A percentile compares a stretch with the other conserved stretches of the same genome.
Conservation (phyloP, 169 alveolate genomes). For the Hepatocystis sp. region DNA sequence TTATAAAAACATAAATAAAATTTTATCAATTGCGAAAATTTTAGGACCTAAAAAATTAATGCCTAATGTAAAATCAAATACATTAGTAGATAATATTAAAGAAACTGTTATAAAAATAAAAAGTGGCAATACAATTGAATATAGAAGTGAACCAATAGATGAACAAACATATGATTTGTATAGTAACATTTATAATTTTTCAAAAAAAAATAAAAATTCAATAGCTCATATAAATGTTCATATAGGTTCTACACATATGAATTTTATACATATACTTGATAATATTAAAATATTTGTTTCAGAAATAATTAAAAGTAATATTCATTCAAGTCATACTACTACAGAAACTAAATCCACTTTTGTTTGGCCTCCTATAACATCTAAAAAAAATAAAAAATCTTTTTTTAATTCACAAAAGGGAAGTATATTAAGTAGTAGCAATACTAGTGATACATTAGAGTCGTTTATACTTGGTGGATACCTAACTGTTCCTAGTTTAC, state of each 20-base stretch:
- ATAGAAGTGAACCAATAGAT: constrained; percentile 78
- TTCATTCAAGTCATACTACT: constrained; percentile 41
- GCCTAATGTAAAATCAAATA: constrained; percentile 94
- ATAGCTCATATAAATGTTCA: constrained; percentile 31
- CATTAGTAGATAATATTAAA: constrained; percentile 77
- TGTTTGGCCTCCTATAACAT: constrained; percentile 36
- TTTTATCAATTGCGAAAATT: constrained; percentile 90
- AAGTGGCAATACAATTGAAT: constrained; percentile 82
- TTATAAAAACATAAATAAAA: constrained; percentile 86
- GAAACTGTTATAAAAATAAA: constrained; percentile 79
- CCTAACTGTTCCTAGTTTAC: constrained; percentile 18
- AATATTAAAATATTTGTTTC: constrained; percentile 45
- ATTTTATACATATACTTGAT: constrained; percentile 17
- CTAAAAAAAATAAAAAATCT: constrained; percentile 16
- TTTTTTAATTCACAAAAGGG: not conserved
- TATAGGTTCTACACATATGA: constrained; percentile 54
- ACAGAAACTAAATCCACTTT: constrained; percentile 21
- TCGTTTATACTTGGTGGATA: constrained; percentile 65
- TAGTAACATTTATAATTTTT: constrained; percentile 22
- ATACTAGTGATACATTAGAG: constrained; percentile 10
- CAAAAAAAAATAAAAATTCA: constrained; percentile 16
- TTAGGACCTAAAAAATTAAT: constrained; percentile 94
- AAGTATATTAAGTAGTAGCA: not conserved
- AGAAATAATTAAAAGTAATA: constrained; percentile 36
- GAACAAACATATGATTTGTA: constrained; percentile 29